Evolutionary conservation across 306 rosid species (phyloP), one percentile per base, ranked within the genome.

Genomic region (Trifolium pratense): DNA sequence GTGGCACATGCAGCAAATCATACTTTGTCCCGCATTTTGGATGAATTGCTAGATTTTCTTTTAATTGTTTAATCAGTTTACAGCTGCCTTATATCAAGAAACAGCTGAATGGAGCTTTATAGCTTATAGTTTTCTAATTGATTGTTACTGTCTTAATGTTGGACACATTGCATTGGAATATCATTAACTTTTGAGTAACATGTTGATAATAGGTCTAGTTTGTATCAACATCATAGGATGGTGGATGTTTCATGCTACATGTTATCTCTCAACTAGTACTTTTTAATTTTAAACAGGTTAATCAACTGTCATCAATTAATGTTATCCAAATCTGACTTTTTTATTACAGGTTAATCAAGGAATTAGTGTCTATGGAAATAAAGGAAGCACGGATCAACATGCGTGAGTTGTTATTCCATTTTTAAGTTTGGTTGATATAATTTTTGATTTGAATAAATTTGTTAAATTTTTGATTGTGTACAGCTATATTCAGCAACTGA

Each of bases 401-500:
- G 74, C 74, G 74, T 70, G 49, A 70, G 74, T 70, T 51, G 20
- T 51, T 5, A 12, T 51, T 70, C 63, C 42, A 52, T 13, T 49
- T 68, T 52, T 69, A 34, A 32, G 63, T 52, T 70, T 23, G 32
- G 16, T 34, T 70, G 49, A 53, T 52, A 14, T 16, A 11, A 6
- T 9, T 32, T 51, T 32, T 18, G 14, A 20, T 17, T 17, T 52
- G 25, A 70, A 70, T 14, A 36, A 32, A 6, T 32, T 34, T 69
- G 32, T 51, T 10, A 34, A 70, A 52, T 15, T 32, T 32, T 34
- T 53, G 36, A 69, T 18, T 17, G 6, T 66, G 13, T 10, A 73
- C 91, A 94, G 99, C 74, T 94, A 94, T 64, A 94, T 94, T 80
- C 99, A 94, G 76, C 99, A 94, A 83, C 83, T 94, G 77, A 89